A percentile compares a stretch with the other conserved stretches of the same genome.
Evolutionary conservation across 805 yeast genomes (phyloP).

Genomic region (Metschnikowia lachancei): DNA sequence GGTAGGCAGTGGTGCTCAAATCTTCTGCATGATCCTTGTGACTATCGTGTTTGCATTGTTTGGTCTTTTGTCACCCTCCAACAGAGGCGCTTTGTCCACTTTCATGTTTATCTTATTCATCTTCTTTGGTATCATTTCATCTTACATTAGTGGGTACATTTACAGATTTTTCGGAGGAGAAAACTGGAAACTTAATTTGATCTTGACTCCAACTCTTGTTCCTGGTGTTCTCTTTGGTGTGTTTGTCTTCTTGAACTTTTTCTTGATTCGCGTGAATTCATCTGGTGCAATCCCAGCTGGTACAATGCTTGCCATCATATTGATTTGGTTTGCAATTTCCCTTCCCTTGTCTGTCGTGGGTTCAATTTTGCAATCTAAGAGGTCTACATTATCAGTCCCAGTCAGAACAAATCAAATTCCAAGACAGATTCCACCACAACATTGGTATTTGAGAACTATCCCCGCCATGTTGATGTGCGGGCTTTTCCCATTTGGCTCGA

Average conservation of each 20-base stretch:
- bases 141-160: slow-evolving; percentile 79
- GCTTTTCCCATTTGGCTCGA: slow-evolving; percentile 89
- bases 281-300: slow-evolving; percentile 96
- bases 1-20: slow-evolving; percentile 85
- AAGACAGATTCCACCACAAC: slow-evolving; percentile 91
- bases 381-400: slow-evolving; percentile 60
- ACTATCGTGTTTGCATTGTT: slow-evolving; percentile 80
- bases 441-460: slow-evolving; percentile 69
- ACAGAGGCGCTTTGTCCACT: slow-evolving; percentile 90
- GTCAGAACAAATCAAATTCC: slow-evolving; percentile 94
- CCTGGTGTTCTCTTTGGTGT: slow-evolving; percentile 72
- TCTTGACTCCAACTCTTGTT: slow-evolving; percentile 76
- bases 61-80: slow-evolving; percentile 90
- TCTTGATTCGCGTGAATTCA: slow-evolving; percentile 71
- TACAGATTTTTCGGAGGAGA: slow-evolving; percentile 92
- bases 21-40: slow-evolving; percentile 69
- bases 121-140: slow-evolving; percentile 75
- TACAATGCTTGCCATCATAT: slow-evolving; percentile 75
- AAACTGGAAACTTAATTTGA: slow-evolving; percentile 82
- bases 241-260: slow-evolving; percentile 74
- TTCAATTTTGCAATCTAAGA: slow-evolving; percentile 72
- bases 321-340: slow-evolving; percentile 82
- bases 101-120: slow-evolving; percentile 84
- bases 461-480: slow-evolving; percentile 78
- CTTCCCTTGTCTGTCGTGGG: slow-evolving; percentile 83